These are phyloP conservation scores for Coffea eugenioides DNA, from an alignment of 257 asterid species.

Conservation along the genomic window DNA sequence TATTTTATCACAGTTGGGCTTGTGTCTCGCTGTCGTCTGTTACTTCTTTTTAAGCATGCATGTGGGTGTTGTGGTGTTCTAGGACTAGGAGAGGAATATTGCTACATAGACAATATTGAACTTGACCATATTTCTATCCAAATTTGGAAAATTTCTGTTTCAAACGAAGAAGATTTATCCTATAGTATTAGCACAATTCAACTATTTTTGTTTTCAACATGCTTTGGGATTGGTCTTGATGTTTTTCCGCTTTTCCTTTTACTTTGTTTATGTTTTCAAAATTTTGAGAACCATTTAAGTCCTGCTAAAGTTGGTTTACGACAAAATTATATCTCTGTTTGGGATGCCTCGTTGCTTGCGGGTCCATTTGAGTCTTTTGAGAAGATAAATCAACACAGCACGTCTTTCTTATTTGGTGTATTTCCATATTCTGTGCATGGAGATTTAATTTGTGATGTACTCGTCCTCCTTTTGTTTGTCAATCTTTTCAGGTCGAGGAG, in stretches of 20 bases:
- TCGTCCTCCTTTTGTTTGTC: constrained; percentile 10
- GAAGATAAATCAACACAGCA: neutral
- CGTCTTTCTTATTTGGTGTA: neutral
- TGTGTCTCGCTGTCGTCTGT: no score
- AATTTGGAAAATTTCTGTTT: neutral
- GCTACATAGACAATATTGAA: neutral
- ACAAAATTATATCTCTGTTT: neutral
- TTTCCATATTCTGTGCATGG: neutral
- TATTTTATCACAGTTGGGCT: no score
- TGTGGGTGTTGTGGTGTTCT: neutral
- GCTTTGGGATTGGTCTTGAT: no score
- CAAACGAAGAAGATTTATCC: no score
- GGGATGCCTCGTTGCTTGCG: neutral
- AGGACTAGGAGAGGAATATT: neutral
- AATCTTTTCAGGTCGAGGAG: constrained; percentile 27
- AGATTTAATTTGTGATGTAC: constrained; percentile 1
- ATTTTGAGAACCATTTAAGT: no score
- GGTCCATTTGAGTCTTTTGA: neutral
- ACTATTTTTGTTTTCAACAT: no score
- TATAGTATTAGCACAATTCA: no score
- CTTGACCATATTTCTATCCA: neutral
- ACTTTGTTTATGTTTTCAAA: no score
- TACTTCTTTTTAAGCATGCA: constrained; percentile 14
- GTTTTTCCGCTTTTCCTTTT: no score
- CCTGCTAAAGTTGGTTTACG: no score